These are phyloP conservation scores for Wallemia ichthyophaga DNA, from an alignment of 1,284 basidiomycete genomes.

Conservation along the genomic window DNA sequence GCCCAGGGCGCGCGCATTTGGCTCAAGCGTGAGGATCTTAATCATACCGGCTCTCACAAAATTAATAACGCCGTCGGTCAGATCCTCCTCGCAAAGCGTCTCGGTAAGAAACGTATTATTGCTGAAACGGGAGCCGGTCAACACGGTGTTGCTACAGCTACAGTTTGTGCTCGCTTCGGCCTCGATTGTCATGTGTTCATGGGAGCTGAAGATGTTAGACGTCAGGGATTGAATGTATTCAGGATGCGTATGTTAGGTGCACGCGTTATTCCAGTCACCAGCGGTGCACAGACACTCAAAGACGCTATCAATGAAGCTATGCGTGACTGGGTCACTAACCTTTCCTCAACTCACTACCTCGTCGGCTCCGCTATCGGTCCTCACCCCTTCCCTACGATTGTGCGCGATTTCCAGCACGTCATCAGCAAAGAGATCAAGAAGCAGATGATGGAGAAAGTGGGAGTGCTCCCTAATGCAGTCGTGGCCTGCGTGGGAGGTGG, in stretches of 20 bases:
- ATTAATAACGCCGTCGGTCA: slow-evolving; percentile 88
- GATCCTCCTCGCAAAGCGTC: slow-evolving; percentile 65
- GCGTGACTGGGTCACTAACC: slow-evolving; percentile 93
- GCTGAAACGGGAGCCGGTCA: slow-evolving; percentile 97
- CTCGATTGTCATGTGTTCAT: slow-evolving; percentile 90
- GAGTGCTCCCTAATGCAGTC: slow-evolving; percentile 73
- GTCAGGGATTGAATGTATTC: slow-evolving; percentile 91
- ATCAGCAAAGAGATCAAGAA: slow-evolving; percentile 84
- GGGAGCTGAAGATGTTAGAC: slow-evolving; percentile 89
- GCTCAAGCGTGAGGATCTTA: slow-evolving; percentile 85
- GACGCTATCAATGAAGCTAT: slow-evolving; percentile 93
- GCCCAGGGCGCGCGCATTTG: slow-evolving; percentile 78
- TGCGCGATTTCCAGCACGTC: slow-evolving; percentile 87
- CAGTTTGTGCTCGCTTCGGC: slow-evolving; percentile 86
- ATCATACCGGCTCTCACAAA: slow-evolving; percentile 90
- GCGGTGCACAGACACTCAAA: slow-evolving; percentile 81
- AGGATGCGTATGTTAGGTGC: slow-evolving; percentile 90
- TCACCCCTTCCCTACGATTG: slow-evolving; percentile 95
- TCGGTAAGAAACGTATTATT: slow-evolving; percentile 91
- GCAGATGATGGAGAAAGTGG: slow-evolving; percentile 40
- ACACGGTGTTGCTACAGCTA: slow-evolving; percentile 94
- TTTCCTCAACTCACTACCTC: slow-evolving; percentile 62
- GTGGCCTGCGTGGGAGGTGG: slow-evolving; percentile 95
- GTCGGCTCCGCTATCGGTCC: slow-evolving; percentile 93
- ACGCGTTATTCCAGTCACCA: slow-evolving; percentile 73